Evolutionary conservation across 2,329 filamentous ascomycete species (phyloP).

Genomic region (Neocucurbitaria cava): DNA sequence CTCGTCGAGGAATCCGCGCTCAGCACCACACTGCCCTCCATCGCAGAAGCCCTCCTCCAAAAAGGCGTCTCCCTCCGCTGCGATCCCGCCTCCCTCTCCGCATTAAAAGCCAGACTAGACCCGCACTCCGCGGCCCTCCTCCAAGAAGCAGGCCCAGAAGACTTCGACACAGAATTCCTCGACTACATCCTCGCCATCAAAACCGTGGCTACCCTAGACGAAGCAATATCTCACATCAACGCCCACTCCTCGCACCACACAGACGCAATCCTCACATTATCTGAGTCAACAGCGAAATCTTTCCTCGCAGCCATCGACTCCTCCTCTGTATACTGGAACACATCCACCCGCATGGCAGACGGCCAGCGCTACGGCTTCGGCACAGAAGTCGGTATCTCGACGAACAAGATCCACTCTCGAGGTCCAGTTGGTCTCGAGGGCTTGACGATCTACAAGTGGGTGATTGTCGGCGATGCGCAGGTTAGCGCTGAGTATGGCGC

Average conservation of each 20-base stretch:
- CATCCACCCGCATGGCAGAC: constrained; percentile 91
- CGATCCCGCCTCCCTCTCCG: constrained; percentile 72
- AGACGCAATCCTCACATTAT: constrained; percentile 83
- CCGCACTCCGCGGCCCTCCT: constrained; percentile 56
- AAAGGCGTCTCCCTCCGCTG: constrained; percentile 85
- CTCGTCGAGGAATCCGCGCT: constrained; percentile 80
- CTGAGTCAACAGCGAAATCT: constrained; percentile 70
- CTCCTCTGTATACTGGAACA: constrained; percentile 96
- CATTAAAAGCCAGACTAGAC: constrained; percentile 60
- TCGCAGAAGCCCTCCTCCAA: constrained; percentile 75
- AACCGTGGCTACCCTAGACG: constrained; percentile 68
- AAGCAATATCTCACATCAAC: constrained; percentile 90
- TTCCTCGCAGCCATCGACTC: constrained; percentile 90
- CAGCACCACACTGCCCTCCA: constrained; percentile 68
- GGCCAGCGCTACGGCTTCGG: constrained; percentile 98
- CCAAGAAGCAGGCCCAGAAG: constrained; percentile 69
- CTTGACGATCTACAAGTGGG: constrained; percentile 96
- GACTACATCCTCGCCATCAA: constrained; percentile 85
- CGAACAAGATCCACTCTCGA: constrained; percentile 95
- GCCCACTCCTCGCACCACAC: constrained; percentile 91
- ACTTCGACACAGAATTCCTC: constrained; percentile 91
- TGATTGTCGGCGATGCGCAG: constrained; percentile 83
- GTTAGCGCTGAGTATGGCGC: constrained; percentile 75
- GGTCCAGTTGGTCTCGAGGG: constrained; percentile 95
- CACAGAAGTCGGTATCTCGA: constrained; percentile 97